Base-by-base conservation (phyloP, 1,284 basidiomycete species). In the Trichosporon sp. region DNA sequence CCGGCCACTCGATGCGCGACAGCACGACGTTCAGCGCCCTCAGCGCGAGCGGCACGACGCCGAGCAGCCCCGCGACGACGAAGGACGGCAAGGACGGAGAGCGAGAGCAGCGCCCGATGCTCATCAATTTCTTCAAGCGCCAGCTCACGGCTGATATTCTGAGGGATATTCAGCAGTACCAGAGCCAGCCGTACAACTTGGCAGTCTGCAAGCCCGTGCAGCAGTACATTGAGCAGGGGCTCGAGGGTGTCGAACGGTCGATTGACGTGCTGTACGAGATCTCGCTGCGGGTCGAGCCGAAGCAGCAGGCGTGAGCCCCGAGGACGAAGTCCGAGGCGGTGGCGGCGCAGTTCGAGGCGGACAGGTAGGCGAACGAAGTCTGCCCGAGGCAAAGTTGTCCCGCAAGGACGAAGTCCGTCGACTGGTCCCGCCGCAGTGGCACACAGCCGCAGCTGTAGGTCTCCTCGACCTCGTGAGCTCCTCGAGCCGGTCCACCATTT, bases 51-150 rank as follows among this genome's bases (percentile, higher is more conserved):
- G 33, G 59, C 58, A 34, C 56, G 40, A 33, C 56, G 6, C 40
- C 49, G 2, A 60, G 58, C 2, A 13, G 29, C 44, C 31, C 57
- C 34, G 27, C 19, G n/a, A 7, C 25, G 13, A 52, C 44, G 21
- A 44, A n/a, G 5, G 33, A 34, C 40, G 54, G 31, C 21, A 16
- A n/a, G n/a, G n/a, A n/a, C n/a, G n/a, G n/a, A n/a, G n/a, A n/a
- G n/a, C n/a, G 16, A 10, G 40, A 52, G 21, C 56, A 34, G 9
- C 36, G 36, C 7, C 66, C 37, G 14, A 32, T 49, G 32, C 83
- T 97, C 70, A 89, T 99, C 82, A 98, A 99, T 81, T 99, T 99
- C 82, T 88, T 89, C 76, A 99, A 99, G 80, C 88, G 95, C 9
- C 88, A 91, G 73, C 92, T 92, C 78, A 89, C 92, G 0, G 93